Conservation (phyloP, 192 early-diverging fungal genomes). For the Dissophora globulifera region DNA sequence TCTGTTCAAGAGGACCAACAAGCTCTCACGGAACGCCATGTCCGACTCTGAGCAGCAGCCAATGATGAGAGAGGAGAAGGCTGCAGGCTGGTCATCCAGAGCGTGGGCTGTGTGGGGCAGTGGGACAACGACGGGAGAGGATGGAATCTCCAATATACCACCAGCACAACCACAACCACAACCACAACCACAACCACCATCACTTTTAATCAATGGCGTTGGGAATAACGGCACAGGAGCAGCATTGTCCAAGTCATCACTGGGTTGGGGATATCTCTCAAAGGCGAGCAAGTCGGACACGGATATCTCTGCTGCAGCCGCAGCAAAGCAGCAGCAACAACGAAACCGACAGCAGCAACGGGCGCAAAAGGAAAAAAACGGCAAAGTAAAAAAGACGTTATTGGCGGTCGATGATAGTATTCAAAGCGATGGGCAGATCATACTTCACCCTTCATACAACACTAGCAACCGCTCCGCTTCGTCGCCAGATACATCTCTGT, state of each 20-base stretch:
- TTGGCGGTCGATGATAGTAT: neutral
- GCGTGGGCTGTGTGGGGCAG: constrained; percentile 4
- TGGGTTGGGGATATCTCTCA: neutral
- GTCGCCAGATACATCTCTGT: constrained; percentile 7
- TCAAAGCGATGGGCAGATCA: neutral
- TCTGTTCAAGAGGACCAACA: constrained; percentile 12
- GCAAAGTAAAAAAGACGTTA: neutral
- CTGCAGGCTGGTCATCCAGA: constrained; percentile 10
- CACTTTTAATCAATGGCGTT: too few relatives aligned
- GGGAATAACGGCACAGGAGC: neutral
- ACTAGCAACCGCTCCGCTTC: constrained; percentile 4
- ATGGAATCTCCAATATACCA: too few relatives aligned
- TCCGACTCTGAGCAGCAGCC: neutral
- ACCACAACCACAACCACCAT: too few relatives aligned
- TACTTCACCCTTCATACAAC: constrained; percentile 23
- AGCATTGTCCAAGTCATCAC: neutral
- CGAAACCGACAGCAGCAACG: too few relatives aligned
- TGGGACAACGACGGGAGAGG: neutral
- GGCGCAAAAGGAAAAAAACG: neutral
- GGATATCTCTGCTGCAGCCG: neutral
- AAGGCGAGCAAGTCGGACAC: constrained; percentile 11
- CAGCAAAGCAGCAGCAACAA: neutral
- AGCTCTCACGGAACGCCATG: neutral
- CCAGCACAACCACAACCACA: too few relatives aligned
- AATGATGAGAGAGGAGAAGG: neutral